Base-by-base conservation (phyloP, 495 filamentous ascomycete genomes). In the Terfezia boudieri region DNA sequence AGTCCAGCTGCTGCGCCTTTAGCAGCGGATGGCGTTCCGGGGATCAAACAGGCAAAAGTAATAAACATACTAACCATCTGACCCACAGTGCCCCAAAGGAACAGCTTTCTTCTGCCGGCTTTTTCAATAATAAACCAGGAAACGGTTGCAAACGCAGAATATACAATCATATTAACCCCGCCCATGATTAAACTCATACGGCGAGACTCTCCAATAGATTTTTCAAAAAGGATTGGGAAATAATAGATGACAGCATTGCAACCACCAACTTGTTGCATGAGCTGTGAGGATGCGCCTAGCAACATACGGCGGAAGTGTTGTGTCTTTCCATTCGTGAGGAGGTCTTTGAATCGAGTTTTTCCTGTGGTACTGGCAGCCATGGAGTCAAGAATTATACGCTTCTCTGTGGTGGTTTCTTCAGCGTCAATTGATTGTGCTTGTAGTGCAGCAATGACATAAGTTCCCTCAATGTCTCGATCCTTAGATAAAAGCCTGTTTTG, bases 101-200 rank as follows among this genome's bases (percentile, higher is more conserved):
- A 85, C 36, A 87, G 69, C 53, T 83, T 81, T 11, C 83, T 74
- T 9, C 83, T 74, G 23, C 83, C 83, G 37, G 79, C 76, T 14
- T 73, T 74, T 70, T 88, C 83, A 54, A 88, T 79, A 62, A 83
- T 76, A 68, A 86, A 87, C 80, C 82, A 88, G 0, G 83, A 86
- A 48, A 78, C 74, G 0, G 82, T 86, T 0, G 83, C 74, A 57
- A 83, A 86, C 56, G 86, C 75, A 12, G 81, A 71, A 63, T 92
- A 89, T 36, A 87, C 77, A 22, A 85, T 73, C 71, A 84, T 80
- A 70, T 85, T 87, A 41, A 87, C 75, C 62, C 84, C 84, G 37
- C 83, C 84, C 7, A 89, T 68, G 12, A 89, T 69, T 10, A 88
- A 65, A 12, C 77, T 73, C 58, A 86, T 71, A 53, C 74, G 73